Evolutionary conservation across 306 rosid genomes (phyloP), one percentile per base, ranked within the genome.

Genomic region (Acacia melanoxylon): DNA sequence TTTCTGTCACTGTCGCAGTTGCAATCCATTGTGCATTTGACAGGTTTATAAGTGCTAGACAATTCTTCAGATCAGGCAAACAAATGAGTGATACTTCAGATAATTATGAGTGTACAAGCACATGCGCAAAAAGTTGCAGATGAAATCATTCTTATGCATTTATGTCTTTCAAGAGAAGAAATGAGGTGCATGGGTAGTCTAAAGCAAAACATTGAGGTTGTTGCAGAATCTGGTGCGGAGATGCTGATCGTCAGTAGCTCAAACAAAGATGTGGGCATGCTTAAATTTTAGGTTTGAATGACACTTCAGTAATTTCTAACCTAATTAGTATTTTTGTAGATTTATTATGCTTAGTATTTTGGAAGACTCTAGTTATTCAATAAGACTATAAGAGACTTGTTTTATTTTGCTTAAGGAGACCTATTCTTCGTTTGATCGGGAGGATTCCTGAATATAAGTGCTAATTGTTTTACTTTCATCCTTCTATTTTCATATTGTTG

Each of bases 21-120:
- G 86, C 99, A 96, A 79, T 88, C 90, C 66, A 68, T 65, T n/a
- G 86, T 89, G 90, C 99, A 96, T 78, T 92, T 89, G 74, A 91
- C 81, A 76, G 97, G 90, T 68, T 86, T 86, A 87, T 93, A 96
- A 63, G 97, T 90, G 82, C 81, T 86, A 0, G 99, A 96, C 37
- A 68, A 74, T 41, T 96, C 94, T n/a, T n/a, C 0, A 66, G 85
- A 68, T 70, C 59, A 31, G 42, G 40, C 72, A 74, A 37, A 65
- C 24, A 79, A 76, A 78, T 56, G 52, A 83, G 4, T 41, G 68
- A 73, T 24, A 46, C 72, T 79, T 80, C 72, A 74, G 79, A 82
- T 68, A 79, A 76, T 44, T 72, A 71, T 2, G 6, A 81, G 74
- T 52, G 61, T 56, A 25, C 59, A 69, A 17, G 81, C 62, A 49